Percentiles rank a stretch among this genome's conserved stretches.
phyloP scores from a whole-genome alignment of 2,329 filamentous ascomycete genomes.

The Pestalotiopsis sp. region DNA sequence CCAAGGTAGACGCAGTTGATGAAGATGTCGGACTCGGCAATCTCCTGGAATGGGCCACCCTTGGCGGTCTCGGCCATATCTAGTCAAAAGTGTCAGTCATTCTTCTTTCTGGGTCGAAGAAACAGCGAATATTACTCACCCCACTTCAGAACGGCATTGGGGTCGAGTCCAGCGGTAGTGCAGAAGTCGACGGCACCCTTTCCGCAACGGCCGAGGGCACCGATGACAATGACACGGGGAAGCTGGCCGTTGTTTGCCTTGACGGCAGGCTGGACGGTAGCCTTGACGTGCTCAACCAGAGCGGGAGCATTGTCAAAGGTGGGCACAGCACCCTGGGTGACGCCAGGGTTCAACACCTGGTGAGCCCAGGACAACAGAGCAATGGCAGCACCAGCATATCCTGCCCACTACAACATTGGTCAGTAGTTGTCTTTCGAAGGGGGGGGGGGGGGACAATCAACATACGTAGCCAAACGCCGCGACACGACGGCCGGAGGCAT shows the following conservation, averaged over 20 bases:
- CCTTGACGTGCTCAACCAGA: constrained; percentile 75
- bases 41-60: constrained; percentile 79
- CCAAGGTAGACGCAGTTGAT: constrained; percentile 90
- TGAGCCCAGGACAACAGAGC: constrained; percentile 82
- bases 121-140: background rate
- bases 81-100: background rate
- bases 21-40: constrained; percentile 75
- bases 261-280: constrained; percentile 66
- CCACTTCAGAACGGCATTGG: constrained; percentile 67
- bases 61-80: constrained; percentile 80
- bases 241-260: constrained; percentile 64
- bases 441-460: too few species aligned
- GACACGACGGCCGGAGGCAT: constrained; percentile 67
- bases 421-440: too few species aligned
- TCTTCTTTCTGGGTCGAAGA: background rate
- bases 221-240: constrained; percentile 82
- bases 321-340: constrained; percentile 67
- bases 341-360: constrained; percentile 73
- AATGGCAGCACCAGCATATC: constrained; percentile 74
- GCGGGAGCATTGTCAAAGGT: constrained; percentile 75
- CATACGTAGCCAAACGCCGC: constrained; percentile 67
- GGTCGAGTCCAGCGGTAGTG: constrained; percentile 71
- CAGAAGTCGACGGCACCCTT: constrained; percentile 82
- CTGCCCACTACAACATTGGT: constrained; percentile 53
- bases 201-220: constrained; percentile 82